These are phyloP conservation scores for Takashimella koratensis DNA, from an alignment of 1,284 basidiomycete genomes.

Conservation along the genomic window DNA sequence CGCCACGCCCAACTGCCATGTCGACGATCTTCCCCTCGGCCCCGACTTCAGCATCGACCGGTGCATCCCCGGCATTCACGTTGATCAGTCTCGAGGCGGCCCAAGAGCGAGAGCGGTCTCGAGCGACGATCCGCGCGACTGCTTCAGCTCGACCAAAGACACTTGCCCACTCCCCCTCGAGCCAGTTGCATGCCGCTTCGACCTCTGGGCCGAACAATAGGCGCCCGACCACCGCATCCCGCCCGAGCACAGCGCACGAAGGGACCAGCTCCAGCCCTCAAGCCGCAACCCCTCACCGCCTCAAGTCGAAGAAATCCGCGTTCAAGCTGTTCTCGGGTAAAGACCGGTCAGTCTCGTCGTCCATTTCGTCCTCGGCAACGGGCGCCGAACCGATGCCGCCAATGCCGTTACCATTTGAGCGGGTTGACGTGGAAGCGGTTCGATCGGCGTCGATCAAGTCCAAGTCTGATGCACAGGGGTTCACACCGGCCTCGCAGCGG, in stretches of 20 bases:
- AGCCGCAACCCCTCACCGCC: neutral
- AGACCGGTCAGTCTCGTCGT: neutral
- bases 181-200: neutral
- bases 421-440: neutral
- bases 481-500: neutral
- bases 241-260: neutral
- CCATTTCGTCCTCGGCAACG: neutral
- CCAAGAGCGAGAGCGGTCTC: neutral
- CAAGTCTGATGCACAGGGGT: neutral
- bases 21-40: neutral
- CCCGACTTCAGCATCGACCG: neutral
- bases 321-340: neutral
- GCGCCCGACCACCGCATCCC: neutral
- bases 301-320: neutral
- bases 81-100: neutral
- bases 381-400: neutral
- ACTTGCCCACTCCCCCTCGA: neutral
- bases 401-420: neutral
- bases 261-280: neutral
- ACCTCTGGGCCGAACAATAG: neutral
- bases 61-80: neutral
- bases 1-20: neutral
- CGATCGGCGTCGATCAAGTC: neutral
- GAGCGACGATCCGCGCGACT: neutral
- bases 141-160: neutral